phyloP scores from a whole-genome alignment of 768 basidiomycete species.

The Tricholoma flavovirens region DNA sequence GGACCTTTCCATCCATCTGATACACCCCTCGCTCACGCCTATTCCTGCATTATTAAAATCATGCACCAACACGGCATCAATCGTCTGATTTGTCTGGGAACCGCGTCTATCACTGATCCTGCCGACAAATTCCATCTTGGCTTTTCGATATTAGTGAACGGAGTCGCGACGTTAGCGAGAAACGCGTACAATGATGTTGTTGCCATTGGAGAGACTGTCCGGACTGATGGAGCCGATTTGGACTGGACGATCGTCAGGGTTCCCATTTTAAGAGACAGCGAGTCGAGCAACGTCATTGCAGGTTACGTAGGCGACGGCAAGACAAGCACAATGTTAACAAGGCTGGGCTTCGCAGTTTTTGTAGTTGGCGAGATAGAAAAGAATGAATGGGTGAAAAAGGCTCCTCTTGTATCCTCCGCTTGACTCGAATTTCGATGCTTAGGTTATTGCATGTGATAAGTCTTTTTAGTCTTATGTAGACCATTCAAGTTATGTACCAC shows the following conservation, averaged over 20 bases:
- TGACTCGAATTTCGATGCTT: not conserved
- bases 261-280: constrained; percentile 50
- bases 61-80: constrained; percentile 50
- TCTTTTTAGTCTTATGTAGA: no score
- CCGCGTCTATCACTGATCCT: constrained; percentile 57
- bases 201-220: constrained; percentile 52
- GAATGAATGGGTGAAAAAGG: constrained; percentile 54
- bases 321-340: constrained; percentile 42
- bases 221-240: constrained; percentile 40
- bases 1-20: constrained; percentile 36
- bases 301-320: constrained; percentile 68
- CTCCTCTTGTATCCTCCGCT: constrained; percentile 34
- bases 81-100: constrained; percentile 63
- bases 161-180: constrained; percentile 37
- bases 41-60: constrained; percentile 45
- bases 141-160: constrained; percentile 39
- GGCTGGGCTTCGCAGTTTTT: constrained; percentile 57
- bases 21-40: constrained; percentile 60
- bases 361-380: constrained; percentile 50
- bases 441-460: not conserved
- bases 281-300: constrained; percentile 40
- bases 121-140: constrained; percentile 49
- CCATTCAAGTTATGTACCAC: not conserved
- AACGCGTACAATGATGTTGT: constrained; percentile 67
- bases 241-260: constrained; percentile 72